Evolutionary conservation across 352 stramenopile genomes (phyloP), one percentile per base, ranked within the genome.

Genomic region (Saprolegnia parasitica): DNA sequence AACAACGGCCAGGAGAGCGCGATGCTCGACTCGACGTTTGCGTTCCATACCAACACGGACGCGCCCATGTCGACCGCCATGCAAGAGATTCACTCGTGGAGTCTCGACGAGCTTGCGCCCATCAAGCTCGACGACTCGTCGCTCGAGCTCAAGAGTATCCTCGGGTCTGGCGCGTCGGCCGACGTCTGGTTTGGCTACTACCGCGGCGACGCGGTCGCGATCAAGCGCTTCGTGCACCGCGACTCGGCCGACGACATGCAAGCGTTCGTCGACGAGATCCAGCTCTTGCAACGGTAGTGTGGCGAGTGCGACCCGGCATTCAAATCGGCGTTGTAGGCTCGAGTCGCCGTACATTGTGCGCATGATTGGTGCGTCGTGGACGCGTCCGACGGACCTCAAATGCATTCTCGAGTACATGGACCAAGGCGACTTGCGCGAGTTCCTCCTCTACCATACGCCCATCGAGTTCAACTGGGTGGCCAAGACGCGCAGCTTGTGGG

Each of bases 101-200:
- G 42, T n/a, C 18, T 49, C 13, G 42, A 49, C 1, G 42, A 49
- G 18, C 42, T 49, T 3, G 52, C 52, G 20, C 24, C 35, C 24
- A 40, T 60, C 24, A 60, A 60, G 35, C 52, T 60, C 24, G 52
- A 60, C 52, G 52, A 60, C 11, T 42, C 24, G 13, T 35, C 24
- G 11, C 52, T 60, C 3, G 4, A 60, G 20, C 20, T 60, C 11
- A 15, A 24, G 20, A 40, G 35, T 42, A 40, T 60, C 11, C 24
- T 60, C 35, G 52, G 52, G 3, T 42, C 52, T 9, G 52, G 52
- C 16, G 52, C 52, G 35, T 60, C 35, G 24, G 77, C 10, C 80
- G 81, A 91, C 68, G 83, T 91, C 9, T 89, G 81, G 83, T 71
- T 65, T 6, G 81, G 77, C 10, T 71, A 76, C n/a, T 83, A 74